Conservation (phyloP, 805 yeast species). For the Zygosaccharomyces bailii region DNA sequence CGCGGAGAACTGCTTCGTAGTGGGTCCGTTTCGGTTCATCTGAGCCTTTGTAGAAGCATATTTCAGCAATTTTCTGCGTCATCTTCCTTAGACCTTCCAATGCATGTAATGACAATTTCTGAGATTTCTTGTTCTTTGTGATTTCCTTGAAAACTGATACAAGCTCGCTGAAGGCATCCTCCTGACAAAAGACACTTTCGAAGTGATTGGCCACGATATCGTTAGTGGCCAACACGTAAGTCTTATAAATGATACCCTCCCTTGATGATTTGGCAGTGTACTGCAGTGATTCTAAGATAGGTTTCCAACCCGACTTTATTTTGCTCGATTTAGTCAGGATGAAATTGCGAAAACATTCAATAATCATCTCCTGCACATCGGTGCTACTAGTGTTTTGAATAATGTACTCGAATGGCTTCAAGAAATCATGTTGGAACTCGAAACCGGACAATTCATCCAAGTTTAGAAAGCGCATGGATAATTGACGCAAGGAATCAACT, state of each 20-base stretch:
- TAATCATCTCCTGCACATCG: slow-evolving; percentile 80
- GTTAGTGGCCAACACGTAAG: slow-evolving; percentile 56
- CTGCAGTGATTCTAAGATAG: slow-evolving; percentile 75
- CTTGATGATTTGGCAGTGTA: slow-evolving; percentile 59
- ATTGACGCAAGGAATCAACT: slow-evolving; percentile 86
- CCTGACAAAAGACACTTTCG: slow-evolving; percentile 63
- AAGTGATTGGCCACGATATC: slow-evolving; percentile 60
- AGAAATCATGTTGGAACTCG: slow-evolving; percentile 90
- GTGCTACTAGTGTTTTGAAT: slow-evolving; percentile 61
- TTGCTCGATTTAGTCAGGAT: slow-evolving; percentile 66
- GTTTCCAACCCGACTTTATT: slow-evolving; percentile 92
- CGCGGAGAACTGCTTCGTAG: slow-evolving; percentile 28
- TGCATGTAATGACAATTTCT: slow-evolving; percentile 75
- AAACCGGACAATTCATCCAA: slow-evolving; percentile 93
- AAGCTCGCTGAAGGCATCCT: slow-evolving; percentile 56
- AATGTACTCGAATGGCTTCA: slow-evolving; percentile 83
- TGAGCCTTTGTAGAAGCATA: slow-evolving; percentile 32
- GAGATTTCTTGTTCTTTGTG: slow-evolving; percentile 80
- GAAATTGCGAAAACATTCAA: slow-evolving; percentile 87
- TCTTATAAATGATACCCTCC: slow-evolving; percentile 58
- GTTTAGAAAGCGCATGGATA: slow-evolving; percentile 87
- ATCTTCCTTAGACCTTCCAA: slow-evolving; percentile 67
- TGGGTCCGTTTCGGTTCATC: slow-evolving; percentile 26
- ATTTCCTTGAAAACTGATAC: slow-evolving; percentile 74
- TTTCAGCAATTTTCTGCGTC: slow-evolving; percentile 54